Conservation (phyloP, 345 rosid genomes). For the Kernera saxatilis region DNA sequence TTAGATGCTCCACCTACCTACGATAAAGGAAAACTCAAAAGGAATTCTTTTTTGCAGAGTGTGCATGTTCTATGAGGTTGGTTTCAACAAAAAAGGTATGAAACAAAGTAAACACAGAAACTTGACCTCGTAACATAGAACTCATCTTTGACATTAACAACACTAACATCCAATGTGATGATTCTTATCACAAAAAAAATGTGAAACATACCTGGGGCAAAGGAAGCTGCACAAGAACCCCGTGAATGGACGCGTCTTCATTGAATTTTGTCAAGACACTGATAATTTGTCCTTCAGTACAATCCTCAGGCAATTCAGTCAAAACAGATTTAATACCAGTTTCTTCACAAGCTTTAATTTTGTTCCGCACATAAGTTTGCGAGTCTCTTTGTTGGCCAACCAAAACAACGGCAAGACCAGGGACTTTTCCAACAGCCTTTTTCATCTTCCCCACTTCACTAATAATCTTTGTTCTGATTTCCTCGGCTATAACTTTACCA, state of each 20-base stretch:
- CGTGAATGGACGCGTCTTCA: slow-evolving; percentile 66
- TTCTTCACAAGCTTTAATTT: slow-evolving; percentile 80
- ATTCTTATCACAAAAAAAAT: slow-evolving; percentile 1
- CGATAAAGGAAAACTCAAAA: background rate
- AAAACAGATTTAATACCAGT: slow-evolving; percentile 74
- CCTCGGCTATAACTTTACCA: slow-evolving; percentile 77
- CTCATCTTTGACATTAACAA: background rate
- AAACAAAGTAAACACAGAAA: background rate
- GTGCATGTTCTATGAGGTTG: background rate
- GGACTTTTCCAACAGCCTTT: slow-evolving; percentile 55
- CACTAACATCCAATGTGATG: background rate
- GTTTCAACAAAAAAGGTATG: background rate
- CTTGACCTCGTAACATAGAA: background rate
- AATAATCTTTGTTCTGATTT: slow-evolving; percentile 53
- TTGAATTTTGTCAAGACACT: slow-evolving; percentile 45
- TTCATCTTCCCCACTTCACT: slow-evolving; percentile 70
- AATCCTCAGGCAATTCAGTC: slow-evolving; percentile 49
- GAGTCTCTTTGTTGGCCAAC: slow-evolving; percentile 84
- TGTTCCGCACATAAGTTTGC: slow-evolving; percentile 70
- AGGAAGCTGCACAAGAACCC: slow-evolving; percentile 94
- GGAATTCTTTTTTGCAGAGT: background rate
- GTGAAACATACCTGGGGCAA: slow-evolving; percentile 66
- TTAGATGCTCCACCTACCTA: background rate
- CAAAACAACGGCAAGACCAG: slow-evolving; percentile 84
- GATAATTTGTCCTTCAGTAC: slow-evolving; percentile 51